These are phyloP conservation scores for Polytrichum commune DNA, from an alignment of 225 moss, liverwort and hornwort species.

Conservation along the genomic window DNA sequence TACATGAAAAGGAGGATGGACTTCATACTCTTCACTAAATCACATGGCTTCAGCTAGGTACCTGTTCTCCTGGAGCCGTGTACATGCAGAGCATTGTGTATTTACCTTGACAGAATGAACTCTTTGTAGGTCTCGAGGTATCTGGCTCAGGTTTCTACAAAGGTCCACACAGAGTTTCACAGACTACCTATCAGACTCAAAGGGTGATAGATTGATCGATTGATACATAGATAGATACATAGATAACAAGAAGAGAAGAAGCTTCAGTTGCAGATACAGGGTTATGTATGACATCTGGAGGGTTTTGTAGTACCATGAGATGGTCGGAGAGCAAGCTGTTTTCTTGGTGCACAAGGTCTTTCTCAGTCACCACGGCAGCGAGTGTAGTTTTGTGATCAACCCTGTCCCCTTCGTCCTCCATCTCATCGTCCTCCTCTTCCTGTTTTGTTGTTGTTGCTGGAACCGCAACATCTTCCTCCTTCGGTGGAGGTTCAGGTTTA, in stretches of 20 bases:
- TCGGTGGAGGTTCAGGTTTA: not conserved
- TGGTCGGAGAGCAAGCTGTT: conserved; percentile 50
- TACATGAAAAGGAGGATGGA: not conserved
- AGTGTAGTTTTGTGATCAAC: conserved; percentile 15
- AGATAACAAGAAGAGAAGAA: not conserved
- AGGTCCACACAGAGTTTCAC: too few species aligned
- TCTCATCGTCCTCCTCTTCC: not conserved
- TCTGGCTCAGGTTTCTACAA: too few species aligned
- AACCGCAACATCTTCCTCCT: not conserved
- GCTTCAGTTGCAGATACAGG: not conserved
- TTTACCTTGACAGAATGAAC: too few species aligned
- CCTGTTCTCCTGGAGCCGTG: too few species aligned
- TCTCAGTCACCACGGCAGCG: conserved; percentile 26
- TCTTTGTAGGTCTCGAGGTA: too few species aligned
- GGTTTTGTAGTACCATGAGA: conserved; percentile 31
- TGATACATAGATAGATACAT: too few species aligned
- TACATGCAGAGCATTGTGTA: too few species aligned
- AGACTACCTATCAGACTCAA: too few species aligned
- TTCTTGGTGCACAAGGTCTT: conserved; percentile 37
- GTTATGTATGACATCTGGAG: too few species aligned
- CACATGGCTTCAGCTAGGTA: not conserved
- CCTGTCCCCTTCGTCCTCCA: not conserved
- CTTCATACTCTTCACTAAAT: not conserved
- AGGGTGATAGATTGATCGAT: too few species aligned
- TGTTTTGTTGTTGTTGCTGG: not conserved